These are phyloP conservation scores for Stereum hirsutum DNA, from an alignment of 1,284 basidiomycete genomes.

Conservation along the genomic window DNA sequence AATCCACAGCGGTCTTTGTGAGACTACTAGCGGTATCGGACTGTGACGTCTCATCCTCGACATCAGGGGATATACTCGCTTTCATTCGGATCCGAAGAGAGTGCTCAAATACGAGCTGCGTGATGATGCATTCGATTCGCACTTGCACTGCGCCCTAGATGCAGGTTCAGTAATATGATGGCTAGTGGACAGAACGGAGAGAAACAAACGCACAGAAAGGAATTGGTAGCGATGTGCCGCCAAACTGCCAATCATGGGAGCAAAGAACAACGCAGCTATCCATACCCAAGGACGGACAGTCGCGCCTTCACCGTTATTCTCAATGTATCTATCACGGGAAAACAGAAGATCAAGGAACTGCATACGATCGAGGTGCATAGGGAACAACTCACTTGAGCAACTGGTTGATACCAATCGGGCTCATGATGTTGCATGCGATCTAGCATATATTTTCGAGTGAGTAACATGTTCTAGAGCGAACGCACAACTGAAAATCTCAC, in stretches of 20 bases:
- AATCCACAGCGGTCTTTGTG: too few relatives aligned
- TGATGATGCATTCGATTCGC: constrained; percentile 39
- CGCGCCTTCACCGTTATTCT: constrained; percentile 28
- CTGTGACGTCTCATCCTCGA: too few relatives aligned
- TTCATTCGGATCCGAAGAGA: constrained; percentile 45
- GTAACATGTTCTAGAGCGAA: too few relatives aligned
- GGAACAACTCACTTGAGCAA: constrained; percentile 21
- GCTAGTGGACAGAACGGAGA: background rate
- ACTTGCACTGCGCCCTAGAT: constrained; percentile 26
- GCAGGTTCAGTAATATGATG: background rate
- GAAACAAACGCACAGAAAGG: constrained; percentile 28
- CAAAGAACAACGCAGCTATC: constrained; percentile 52
- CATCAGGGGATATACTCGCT: too few relatives aligned
- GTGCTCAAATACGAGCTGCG: constrained; percentile 50
- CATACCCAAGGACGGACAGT: constrained; percentile 47
- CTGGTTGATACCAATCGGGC: constrained; percentile 36
- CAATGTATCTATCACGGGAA: constrained; percentile 32
- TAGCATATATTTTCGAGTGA: too few relatives aligned
- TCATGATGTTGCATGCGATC: too few relatives aligned
- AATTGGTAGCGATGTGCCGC: constrained; percentile 41
- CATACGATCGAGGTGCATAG: constrained; percentile 4
- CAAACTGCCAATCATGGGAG: constrained; percentile 35
- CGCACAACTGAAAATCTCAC: too few relatives aligned
- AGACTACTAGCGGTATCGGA: too few relatives aligned
- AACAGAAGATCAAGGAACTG: constrained; percentile 1